Conservation (phyloP, 768 basidiomycete genomes). For the Agaricus subrufescens region DNA sequence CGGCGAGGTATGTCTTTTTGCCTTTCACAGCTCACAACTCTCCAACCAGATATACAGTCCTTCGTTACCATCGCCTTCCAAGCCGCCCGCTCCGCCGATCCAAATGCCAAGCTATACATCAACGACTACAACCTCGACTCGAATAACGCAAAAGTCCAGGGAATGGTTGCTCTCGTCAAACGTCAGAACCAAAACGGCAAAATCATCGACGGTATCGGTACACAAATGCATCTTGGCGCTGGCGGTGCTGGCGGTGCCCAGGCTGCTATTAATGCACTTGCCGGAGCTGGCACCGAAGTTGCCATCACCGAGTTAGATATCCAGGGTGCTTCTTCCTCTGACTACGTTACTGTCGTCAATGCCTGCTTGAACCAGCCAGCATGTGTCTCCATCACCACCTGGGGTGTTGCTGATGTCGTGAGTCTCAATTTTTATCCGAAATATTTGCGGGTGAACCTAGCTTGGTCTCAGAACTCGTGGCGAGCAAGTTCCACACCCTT, state of each 20-base stretch:
- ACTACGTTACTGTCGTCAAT: constrained; percentile 40
- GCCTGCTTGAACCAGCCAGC: constrained; percentile 39
- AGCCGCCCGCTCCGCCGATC: constrained; percentile 39
- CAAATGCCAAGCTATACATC: constrained; percentile 32
- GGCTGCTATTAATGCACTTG: constrained; percentile 38
- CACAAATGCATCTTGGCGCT: constrained; percentile 40
- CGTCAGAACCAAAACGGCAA: constrained; percentile 30
- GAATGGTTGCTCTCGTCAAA: constrained; percentile 37
- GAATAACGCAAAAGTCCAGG: constrained; percentile 40
- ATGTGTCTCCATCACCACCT: constrained; percentile 44
- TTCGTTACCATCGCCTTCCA: constrained; percentile 44
- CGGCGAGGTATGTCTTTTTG: constrained; percentile 20
- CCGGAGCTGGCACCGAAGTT: constrained; percentile 39
- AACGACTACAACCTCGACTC: constrained; percentile 50
- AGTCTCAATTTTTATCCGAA: constrained; percentile 10
- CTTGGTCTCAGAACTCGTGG: constrained; percentile 21
- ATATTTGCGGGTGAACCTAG: neutral
- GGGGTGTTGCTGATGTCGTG: constrained; percentile 46
- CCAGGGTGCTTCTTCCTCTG: constrained; percentile 28
- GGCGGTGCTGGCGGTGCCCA: constrained; percentile 26
- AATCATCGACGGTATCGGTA: constrained; percentile 47
- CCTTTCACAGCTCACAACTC: neutral
- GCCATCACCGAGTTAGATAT: constrained; percentile 50
- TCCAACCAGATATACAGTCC: constrained; percentile 17
- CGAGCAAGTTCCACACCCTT: constrained; percentile 18